Evolutionary conservation across 2,329 filamentous ascomycete genomes (phyloP), one percentile per base, ranked within the genome.

Genomic region (Talaromyces pinophilus): DNA sequence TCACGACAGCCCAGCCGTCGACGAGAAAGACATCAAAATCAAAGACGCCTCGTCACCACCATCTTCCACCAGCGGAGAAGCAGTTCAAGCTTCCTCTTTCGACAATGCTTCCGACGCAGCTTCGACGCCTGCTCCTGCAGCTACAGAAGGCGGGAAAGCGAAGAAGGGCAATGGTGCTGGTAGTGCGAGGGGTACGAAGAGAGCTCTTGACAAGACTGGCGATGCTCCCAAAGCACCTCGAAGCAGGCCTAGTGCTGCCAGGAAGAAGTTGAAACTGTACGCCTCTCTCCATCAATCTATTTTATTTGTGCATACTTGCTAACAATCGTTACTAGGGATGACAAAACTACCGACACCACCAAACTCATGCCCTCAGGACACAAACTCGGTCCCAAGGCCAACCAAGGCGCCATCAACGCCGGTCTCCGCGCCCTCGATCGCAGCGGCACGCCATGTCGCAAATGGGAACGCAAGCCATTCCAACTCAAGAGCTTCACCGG

Each of bases 331-430:
- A n/a, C 40, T 69, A 86, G 84, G 68, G 83, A 86, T 25, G 82
- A 85, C 69, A 83, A 82, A 64, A 77, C 77, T 35, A 78, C 79
- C 66, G 83, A 85, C 64, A 74, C 77, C 65, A 75, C 74, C 60
- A 78, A 74, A 69, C 67, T 71, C 65, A 68, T 73, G 67, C 74
- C 76, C 5, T 79, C 82, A 54, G 83, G 84, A 61, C 92, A 94
- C 80, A 96, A 96, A 78, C 89, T 98, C 30, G 94, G 94, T 3
- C 95, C 95, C 71, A 98, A 97, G 80, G 94, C 94, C 62, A 98
- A 97, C 78, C 92, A 94, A 74, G 95, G 95, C 70, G 94, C 94
- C 67, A 99, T 99, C 84, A 99, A 99, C 76, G 95, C 95, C 64
- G 92, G 92, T 62, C 89, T 99, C 60, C 92, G 95, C 64, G 94